phyloP scores from a whole-genome alignment of 805 yeast genomes.

The Metschnikowia aberdeeniae region DNA sequence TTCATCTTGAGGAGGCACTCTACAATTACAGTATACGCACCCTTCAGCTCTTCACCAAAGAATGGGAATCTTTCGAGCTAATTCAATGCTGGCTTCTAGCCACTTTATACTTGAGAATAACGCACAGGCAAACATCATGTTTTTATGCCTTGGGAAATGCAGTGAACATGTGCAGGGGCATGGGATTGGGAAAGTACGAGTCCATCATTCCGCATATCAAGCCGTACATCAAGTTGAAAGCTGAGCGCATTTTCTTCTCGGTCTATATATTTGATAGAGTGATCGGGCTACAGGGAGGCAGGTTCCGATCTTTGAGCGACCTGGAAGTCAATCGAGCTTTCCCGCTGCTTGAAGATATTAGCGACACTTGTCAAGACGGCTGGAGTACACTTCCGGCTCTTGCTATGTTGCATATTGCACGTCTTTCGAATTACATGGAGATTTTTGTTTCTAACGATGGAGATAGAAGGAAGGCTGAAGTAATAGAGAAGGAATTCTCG shows the following conservation, averaged over 20 bases:
- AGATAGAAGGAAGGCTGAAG: slow-evolving; percentile 25
- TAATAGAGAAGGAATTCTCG: slow-evolving; percentile 29
- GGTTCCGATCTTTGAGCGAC: slow-evolving; percentile 34
- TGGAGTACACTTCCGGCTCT: slow-evolving; percentile 48
- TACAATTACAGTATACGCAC: slow-evolving; percentile 40
- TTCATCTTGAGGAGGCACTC: slow-evolving; percentile 38
- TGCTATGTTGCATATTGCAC: slow-evolving; percentile 43
- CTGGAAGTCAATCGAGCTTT: slow-evolving; percentile 32
- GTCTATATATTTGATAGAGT: slow-evolving; percentile 53
- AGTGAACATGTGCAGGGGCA: slow-evolving; percentile 39
- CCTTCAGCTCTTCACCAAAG: slow-evolving; percentile 39
- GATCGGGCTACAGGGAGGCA: slow-evolving; percentile 50
- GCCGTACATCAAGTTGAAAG: slow-evolving; percentile 43
- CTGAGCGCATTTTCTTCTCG: slow-evolving; percentile 51
- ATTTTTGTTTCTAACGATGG: slow-evolving; percentile 25
- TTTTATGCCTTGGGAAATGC: slow-evolving; percentile 42
- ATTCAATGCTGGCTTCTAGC: slow-evolving; percentile 49
- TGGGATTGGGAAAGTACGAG: slow-evolving; percentile 37
- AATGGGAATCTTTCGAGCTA: slow-evolving; percentile 50
- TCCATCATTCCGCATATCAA: slow-evolving; percentile 19
- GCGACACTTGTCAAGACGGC: slow-evolving; percentile 35
- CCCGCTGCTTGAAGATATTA: slow-evolving; percentile 27
- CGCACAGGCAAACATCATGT: slow-evolving; percentile 44
- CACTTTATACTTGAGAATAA: slow-evolving; percentile 39
- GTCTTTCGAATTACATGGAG: slow-evolving; percentile 35